phyloP scores from a whole-genome alignment of 495 filamentous ascomycete species.

The Lasiosphaeria miniovina region DNA sequence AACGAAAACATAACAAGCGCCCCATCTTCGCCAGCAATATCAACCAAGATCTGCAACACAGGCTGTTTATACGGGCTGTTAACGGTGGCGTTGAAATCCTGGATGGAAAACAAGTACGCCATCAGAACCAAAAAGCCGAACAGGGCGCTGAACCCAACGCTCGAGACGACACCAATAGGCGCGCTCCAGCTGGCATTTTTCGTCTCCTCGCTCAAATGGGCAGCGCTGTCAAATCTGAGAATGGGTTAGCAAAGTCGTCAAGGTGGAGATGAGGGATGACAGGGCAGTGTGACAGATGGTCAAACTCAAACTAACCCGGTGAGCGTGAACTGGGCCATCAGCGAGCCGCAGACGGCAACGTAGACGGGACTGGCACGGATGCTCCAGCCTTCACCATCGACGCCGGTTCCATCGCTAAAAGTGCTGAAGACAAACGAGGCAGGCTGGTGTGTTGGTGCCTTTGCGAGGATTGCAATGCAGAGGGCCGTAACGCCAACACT shows the following conservation, averaged over 20 bases:
- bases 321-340: slow-evolving; percentile 56
- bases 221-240: slow-evolving; percentile 53
- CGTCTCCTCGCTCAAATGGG: slow-evolving; percentile 60
- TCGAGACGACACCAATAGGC: slow-evolving; percentile 59
- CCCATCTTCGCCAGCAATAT: slow-evolving; percentile 53
- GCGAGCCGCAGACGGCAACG: slow-evolving; percentile 51
- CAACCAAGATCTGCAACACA: slow-evolving; percentile 56
- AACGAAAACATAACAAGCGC: slow-evolving; percentile 55
- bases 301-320: slow-evolving; percentile 17
- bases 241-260: background rate
- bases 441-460: slow-evolving; percentile 58
- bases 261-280: background rate
- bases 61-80: slow-evolving; percentile 45
- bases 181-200: slow-evolving; percentile 57
- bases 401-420: slow-evolving; percentile 53
- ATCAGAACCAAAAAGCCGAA: slow-evolving; percentile 64
- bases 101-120: slow-evolving; percentile 57
- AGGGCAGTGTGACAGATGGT: slow-evolving; percentile 5
- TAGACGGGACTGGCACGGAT: slow-evolving; percentile 40
- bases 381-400: slow-evolving; percentile 49
- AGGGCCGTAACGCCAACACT: slow-evolving; percentile 55
- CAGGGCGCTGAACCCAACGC: slow-evolving; percentile 54
- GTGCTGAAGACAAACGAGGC: slow-evolving; percentile 58
- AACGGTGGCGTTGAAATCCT: slow-evolving; percentile 50
- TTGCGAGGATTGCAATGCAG: slow-evolving; percentile 58